phyloP scores from a whole-genome alignment of 805 yeast species.

The Pichia kluyveri region DNA sequence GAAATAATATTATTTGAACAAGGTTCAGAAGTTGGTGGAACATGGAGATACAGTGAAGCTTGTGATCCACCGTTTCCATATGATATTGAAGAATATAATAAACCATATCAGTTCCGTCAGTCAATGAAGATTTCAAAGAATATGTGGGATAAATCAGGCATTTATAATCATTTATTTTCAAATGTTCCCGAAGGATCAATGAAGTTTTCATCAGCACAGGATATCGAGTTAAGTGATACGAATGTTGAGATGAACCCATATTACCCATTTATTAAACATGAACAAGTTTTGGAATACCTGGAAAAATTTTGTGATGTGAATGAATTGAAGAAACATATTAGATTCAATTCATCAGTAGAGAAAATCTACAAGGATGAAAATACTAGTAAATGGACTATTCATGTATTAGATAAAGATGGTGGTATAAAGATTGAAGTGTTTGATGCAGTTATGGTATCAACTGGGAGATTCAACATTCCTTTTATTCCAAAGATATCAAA shows the following conservation, averaged over 20 bases:
- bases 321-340: slow-evolving; percentile 20
- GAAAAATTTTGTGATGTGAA: slow-evolving; percentile 18
- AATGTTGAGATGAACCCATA: slow-evolving; percentile 5
- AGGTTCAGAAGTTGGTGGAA: slow-evolving; percentile 29
- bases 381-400: slow-evolving; percentile 24
- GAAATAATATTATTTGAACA: slow-evolving; percentile 33
- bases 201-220: slow-evolving; percentile 29
- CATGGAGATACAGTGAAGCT: slow-evolving; percentile 24
- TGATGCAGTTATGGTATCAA: slow-evolving; percentile 34
- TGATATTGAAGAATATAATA: slow-evolving; percentile 6
- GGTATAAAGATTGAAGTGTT: slow-evolving; percentile 23
- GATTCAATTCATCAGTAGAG: slow-evolving; percentile 29
- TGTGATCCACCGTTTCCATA: slow-evolving; percentile 10
- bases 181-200: slow-evolving; percentile 31
- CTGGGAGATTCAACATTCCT: slow-evolving; percentile 34
- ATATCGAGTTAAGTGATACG: background rate
- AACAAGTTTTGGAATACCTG: slow-evolving; percentile 11
- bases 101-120: slow-evolving; percentile 11
- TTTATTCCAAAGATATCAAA: slow-evolving; percentile 26
- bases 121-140: background rate
- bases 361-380: slow-evolving; percentile 10
- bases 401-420: slow-evolving; percentile 27
- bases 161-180: slow-evolving; percentile 30
- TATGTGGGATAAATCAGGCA: slow-evolving; percentile 11
- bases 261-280: slow-evolving; percentile 14